These are phyloP conservation scores for Suillus placidus DNA, from an alignment of 768 basidiomycete genomes.

Conservation along the genomic window DNA sequence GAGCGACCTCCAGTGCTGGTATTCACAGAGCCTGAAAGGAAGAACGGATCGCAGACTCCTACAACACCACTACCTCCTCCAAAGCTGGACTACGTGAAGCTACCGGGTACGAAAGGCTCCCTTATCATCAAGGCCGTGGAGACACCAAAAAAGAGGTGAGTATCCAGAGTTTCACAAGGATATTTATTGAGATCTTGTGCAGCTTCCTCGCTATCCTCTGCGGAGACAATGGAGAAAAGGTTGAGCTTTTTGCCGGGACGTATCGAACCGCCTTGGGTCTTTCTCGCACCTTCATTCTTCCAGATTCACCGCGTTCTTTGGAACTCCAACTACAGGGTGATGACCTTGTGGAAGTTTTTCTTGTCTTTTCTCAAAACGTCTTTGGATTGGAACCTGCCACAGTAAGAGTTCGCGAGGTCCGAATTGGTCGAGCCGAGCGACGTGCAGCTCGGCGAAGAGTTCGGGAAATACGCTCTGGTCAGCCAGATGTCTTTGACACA, in stretches of 20 bases:
- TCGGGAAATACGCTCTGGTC: slow-evolving; percentile 60
- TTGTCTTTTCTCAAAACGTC: slow-evolving; percentile 89
- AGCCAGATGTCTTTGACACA: slow-evolving; percentile 46
- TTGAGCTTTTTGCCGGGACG: slow-evolving; percentile 91
- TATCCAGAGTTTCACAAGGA: slow-evolving; percentile 11
- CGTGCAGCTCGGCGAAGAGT: slow-evolving; percentile 81
- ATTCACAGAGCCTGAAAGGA: slow-evolving; percentile 46
- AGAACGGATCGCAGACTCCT: slow-evolving; percentile 34
- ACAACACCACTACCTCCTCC: slow-evolving; percentile 62
- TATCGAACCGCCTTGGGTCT: slow-evolving; percentile 86
- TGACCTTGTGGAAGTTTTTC: slow-evolving; percentile 88
- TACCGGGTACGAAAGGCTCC: slow-evolving; percentile 88
- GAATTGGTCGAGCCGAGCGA: slow-evolving; percentile 86
- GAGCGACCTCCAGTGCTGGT: slow-evolving; percentile 46
- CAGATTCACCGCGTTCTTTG: slow-evolving; percentile 85
- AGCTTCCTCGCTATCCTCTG: slow-evolving; percentile 94
- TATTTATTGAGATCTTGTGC: slow-evolving; percentile 10
- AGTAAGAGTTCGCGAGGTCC: slow-evolving; percentile 90
- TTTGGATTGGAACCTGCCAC: slow-evolving; percentile 93
- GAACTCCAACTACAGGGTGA: slow-evolving; percentile 91
- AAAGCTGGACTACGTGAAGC: slow-evolving; percentile 89
- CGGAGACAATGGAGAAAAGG: slow-evolving; percentile 90
- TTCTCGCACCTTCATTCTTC: slow-evolving; percentile 91
- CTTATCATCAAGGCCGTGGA: slow-evolving; percentile 85
- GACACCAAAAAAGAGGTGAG: slow-evolving; percentile 84